Evolutionary conservation across 1,284 basidiomycete genomes (phyloP).

Genomic region (Fomitopsis palustris): DNA sequence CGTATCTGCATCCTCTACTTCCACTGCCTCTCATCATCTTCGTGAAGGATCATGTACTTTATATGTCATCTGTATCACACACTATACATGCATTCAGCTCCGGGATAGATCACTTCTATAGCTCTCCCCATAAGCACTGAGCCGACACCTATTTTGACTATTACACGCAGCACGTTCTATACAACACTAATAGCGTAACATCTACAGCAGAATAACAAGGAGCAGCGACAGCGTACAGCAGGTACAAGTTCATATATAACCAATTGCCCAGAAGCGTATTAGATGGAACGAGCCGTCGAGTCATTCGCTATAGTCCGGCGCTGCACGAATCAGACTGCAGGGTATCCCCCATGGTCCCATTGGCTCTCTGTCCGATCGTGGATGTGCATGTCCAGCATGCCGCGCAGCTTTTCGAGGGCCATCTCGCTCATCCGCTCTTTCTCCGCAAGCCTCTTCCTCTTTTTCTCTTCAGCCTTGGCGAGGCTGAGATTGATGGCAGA

Average conservation of each 20-base stretch:
- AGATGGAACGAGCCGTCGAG: neutral
- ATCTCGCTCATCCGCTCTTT: constrained; percentile 36
- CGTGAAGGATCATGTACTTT: neutral
- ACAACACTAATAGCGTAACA: constrained; percentile 6
- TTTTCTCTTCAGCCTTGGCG: constrained; percentile 42
- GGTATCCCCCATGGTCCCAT: constrained; percentile 2
- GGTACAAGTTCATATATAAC: neutral
- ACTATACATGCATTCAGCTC: neutral
- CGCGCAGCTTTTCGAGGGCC: constrained; percentile 33
- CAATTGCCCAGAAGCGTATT: neutral
- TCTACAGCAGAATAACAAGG: constrained; percentile 4
- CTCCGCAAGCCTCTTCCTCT: constrained; percentile 40
- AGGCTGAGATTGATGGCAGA: constrained; percentile 23
- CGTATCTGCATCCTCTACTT: too few species aligned
- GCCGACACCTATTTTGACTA: neutral
- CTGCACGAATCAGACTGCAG: neutral
- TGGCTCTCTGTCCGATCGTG: constrained; percentile 3
- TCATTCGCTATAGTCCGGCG: neutral
- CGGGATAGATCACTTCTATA: neutral
- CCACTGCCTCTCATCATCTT: neutral
- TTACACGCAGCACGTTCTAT: constrained; percentile 1
- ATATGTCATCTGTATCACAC: neutral
- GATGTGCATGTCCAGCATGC: constrained; percentile 14
- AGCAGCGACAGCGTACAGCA: constrained; percentile 8
- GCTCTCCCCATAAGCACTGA: neutral